Evolutionary conservation across 495 filamentous ascomycete genomes (phyloP), one percentile per base, ranked within the genome.

Genomic region (Elasticomyces elasticus): DNA sequence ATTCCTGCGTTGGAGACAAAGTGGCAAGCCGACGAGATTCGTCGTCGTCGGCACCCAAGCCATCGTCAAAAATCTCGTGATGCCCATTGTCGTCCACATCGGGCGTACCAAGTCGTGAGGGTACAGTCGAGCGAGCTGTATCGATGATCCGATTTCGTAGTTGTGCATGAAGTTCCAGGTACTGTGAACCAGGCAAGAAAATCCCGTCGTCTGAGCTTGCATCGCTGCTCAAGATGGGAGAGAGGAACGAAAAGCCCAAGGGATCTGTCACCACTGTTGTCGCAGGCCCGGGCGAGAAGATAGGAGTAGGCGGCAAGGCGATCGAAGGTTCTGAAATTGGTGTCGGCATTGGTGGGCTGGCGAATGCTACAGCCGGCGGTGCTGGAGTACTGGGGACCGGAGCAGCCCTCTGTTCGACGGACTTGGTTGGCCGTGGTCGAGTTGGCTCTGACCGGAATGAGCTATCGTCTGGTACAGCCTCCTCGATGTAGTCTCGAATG

Each of bases 151-250:
- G 44, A 17, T 37, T 52, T 28, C 53, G 53, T 10, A 56, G 31
- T 5, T 33, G 40, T 17, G 46, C 38, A 40, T 56, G 54, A 17
- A 60, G 46, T 27, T 60, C 57, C 25, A 40, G 47, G 48, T 61
- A 61, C 25, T 49, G 46, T 22, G 53, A 52, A 4, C 53, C 58
- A 5, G 53, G 58, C 11, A 52, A 20, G 47, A 56, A 61, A 9
- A 61, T 61, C 7, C 47, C 58, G 23, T 61, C 52, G 4, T 56
- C 58, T 13, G 28, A 35, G 15, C 30, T 27, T 5, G 45, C 43
- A 26, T 51, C 35, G 46, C 44, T 42, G 45, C 35, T 40, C 4
- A 44, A 7, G 10, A 35, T 22, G 13, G 43, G 24, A 26, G 45
- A 30, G 23, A 37, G 38, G 47, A 45, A 51, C 7, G 27, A n/a